A percentile compares a stretch with the other conserved stretches of the same genome.
phyloP scores from a whole-genome alignment of 1,284 basidiomycete species.

The Leccinum subatratum region DNA sequence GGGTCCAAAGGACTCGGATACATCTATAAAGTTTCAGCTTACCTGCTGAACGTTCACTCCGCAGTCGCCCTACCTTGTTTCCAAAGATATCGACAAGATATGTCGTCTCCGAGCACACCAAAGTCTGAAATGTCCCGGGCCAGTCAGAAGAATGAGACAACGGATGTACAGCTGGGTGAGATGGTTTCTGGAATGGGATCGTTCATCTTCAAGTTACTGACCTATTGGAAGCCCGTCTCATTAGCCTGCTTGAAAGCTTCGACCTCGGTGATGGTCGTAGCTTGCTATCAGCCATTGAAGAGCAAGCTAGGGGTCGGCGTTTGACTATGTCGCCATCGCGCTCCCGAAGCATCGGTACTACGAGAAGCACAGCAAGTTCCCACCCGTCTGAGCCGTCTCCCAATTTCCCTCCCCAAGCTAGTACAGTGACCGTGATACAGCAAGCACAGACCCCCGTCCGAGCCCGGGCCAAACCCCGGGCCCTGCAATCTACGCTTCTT shows the following conservation, averaged over 20 bases:
- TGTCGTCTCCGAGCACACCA: no score
- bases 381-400: no score
- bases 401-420: no score
- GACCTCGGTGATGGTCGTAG: background rate
- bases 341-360: no score
- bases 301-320: background rate
- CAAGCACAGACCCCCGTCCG: no score
- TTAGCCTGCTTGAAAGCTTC: background rate
- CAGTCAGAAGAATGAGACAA: background rate
- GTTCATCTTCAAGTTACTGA: background rate
- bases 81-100: background rate
- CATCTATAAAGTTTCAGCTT: background rate
- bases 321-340: no score
- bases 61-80: background rate
- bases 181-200: background rate
- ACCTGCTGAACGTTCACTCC: background rate
- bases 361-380: no score
- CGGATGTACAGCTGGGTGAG: background rate
- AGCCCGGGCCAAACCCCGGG: no score
- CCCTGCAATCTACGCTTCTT: background rate
- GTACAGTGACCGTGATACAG: no score
- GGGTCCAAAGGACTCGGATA: background rate
- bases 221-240: background rate
- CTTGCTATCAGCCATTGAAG: background rate
- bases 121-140: background rate